Conservation (phyloP, 768 basidiomycete species). For the Candolleomyces eurysporus region DNA sequence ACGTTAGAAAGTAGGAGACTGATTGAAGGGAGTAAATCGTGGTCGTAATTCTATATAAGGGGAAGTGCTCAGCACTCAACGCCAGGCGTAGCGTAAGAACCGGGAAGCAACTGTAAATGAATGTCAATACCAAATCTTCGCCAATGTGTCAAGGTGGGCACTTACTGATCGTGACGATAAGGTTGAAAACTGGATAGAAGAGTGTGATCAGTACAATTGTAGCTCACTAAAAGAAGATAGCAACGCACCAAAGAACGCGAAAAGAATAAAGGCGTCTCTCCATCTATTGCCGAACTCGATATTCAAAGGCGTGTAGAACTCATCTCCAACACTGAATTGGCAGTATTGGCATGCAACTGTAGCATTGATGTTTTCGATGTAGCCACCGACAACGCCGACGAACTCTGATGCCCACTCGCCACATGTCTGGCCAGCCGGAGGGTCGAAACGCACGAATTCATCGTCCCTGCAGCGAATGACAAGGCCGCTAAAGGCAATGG, state of each 20-base stretch:
- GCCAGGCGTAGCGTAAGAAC: not conserved
- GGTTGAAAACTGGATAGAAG: not conserved
- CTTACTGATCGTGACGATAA: not conserved
- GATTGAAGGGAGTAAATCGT: too few species aligned
- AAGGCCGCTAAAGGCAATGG: conserved; percentile 45
- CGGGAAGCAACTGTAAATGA: not conserved
- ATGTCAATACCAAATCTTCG: not conserved
- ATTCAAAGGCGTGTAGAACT: conserved; percentile 69
- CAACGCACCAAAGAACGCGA: conserved; percentile 4
- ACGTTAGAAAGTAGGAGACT: too few species aligned
- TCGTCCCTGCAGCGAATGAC: conserved; percentile 58
- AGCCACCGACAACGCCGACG: conserved; percentile 61
- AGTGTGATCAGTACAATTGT: not conserved
- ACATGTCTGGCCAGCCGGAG: conserved; percentile 76
- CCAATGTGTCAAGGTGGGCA: not conserved
- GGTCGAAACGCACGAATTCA: conserved; percentile 71
- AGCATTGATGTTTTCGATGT: conserved; percentile 65
- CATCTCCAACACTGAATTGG: conserved; percentile 61
- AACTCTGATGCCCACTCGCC: conserved; percentile 65
- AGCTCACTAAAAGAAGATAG: not conserved
- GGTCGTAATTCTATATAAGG: not conserved
- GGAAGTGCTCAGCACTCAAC: not conserved
- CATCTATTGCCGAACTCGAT: conserved; percentile 61
- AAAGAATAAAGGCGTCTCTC: conserved; percentile 47
- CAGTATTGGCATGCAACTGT: conserved; percentile 71